Evolutionary conservation across 495 filamentous ascomycete species (phyloP), one percentile per base, ranked within the genome.

Genomic region (Neurospora sp.): DNA sequence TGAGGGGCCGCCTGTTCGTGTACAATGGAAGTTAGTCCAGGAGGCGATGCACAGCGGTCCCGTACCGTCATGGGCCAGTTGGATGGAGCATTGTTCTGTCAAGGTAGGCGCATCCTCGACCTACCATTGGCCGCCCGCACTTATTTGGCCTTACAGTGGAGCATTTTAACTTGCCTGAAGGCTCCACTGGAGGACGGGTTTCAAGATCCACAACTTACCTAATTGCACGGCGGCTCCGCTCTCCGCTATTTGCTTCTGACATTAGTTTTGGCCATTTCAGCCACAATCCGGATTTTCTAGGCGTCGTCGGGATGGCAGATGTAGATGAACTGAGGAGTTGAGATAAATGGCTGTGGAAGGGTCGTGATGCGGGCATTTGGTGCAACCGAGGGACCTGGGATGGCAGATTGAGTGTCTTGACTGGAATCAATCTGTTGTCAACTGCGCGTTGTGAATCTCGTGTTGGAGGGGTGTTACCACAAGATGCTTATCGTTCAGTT

Each of bases 1-100:
- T 40, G 73, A 69, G 73, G 73, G 68, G 73, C 73, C 72, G 65
- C 35, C 69, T 45, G 22, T 59, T 72, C 40, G 6, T 20, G 39
- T 37, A 27, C 45, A 35, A 35, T 35, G 31, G 31, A 27, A 53
- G 48, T 74, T 22, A 27, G 48, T 73, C 69, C 41, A 69, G 31
- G 40, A 72, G 73, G 68, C 70, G 59, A 59, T 71, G 53, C 27
- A 35, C 53, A 65, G 53, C 53, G 53, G 27, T 31, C 14, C 53
- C 53, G 27, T 35, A 61, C 53, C 27, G 53, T 61, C 27, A 61
- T 35, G 35, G 53, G 53, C 53, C 53, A 65, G 53, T 35, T 31
- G 7, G 2, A 53, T 35, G 48, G 48, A 31, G 48, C 22, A 31
- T 61, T 31, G 48, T 59, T 27, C 48, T 59, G 9, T 27, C 27